Evolutionary conservation across 768 basidiomycete genomes (phyloP), one percentile per base, ranked within the genome.

Genomic region (Hortiboletus flavorubellus): DNA sequence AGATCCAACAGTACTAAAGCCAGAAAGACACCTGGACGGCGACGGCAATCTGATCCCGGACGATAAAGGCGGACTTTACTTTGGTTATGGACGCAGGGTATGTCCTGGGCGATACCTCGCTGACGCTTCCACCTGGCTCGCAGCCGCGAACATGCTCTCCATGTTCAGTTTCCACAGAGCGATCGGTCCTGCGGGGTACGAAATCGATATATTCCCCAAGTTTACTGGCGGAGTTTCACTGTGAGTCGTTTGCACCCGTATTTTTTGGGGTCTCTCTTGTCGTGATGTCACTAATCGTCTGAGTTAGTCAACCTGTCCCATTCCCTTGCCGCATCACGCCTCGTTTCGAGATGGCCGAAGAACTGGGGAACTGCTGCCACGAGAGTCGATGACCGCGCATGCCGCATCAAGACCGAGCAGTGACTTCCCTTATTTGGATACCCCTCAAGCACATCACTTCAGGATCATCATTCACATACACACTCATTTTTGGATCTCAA

Each of bases 51-150:
- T 59, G n/a, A 40, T 63, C 39, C 26, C 51, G 5, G 59, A 63
- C 1, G 68, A 68, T 23, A 59, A 62, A 8, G 60, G 61, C 2
- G 39, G 55, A n/a, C 51, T 66, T 8, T 65, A 38, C 16, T 76
- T 73, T 48, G 74, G 75, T 3, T 73, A 70, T 45, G 75, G 75
- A 21, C 60, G 70, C 40, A 56, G 65, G 47, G 46, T 49, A 1
- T 63, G 60, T 31, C 47, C 65, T 11, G 72, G 68, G 11, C 60
- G 66, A 8, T 40, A 54, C 44, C 43, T 65, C 34, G 66, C 64
- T 14, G 42, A 45, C 16, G 42, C 59, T 8, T 59, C 62, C 3
- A 18, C 23, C 8, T 69, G 68, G 68, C 55, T 65, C 16, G 62
- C 59, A 9, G 50, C 51, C 8, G 59, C 50, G 29, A 52, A 34